These are phyloP conservation scores for Papiliotrema flavescens DNA, from an alignment of 1,284 basidiomycete species.

Conservation along the genomic window DNA sequence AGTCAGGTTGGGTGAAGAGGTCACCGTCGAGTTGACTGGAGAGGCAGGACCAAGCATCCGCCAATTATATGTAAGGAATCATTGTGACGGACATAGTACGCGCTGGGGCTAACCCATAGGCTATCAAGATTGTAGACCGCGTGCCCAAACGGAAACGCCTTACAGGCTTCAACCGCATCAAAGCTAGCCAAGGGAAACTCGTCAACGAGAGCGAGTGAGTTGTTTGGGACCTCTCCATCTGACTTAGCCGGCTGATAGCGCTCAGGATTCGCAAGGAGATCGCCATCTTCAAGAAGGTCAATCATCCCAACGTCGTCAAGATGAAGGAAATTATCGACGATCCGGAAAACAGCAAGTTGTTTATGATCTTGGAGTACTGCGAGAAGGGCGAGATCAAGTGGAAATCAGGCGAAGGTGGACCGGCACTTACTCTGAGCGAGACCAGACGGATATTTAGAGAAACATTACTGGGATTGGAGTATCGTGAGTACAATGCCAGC, in stretches of 20 bases:
- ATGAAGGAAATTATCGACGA: conserved; percentile 96
- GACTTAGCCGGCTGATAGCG: neutral
- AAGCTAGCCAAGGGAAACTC: conserved; percentile 54
- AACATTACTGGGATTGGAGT: conserved; percentile 88
- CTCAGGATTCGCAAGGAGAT: conserved; percentile 70
- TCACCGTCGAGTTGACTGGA: conserved; percentile 29
- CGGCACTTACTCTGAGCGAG: conserved; percentile 76
- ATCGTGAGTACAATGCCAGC: conserved; percentile 58
- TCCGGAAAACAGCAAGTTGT: conserved; percentile 80
- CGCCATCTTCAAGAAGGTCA: conserved; percentile 95
- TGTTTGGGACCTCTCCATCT: no score
- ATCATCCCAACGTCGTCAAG: conserved; percentile 86
- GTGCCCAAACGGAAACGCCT: conserved; percentile 61
- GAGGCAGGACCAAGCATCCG: conserved; percentile 6
- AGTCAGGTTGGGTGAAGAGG: conserved; percentile 68
- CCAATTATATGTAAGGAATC: conserved; percentile 18
- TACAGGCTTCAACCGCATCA: conserved; percentile 52
- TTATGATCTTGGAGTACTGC: conserved; percentile 96
- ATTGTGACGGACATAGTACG: no score
- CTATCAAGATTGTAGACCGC: conserved; percentile 75
- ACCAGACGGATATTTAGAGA: conserved; percentile 85
- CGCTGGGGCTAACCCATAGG: conserved; percentile 51
- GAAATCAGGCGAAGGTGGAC: conserved; percentile 61
- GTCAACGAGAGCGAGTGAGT: conserved; percentile 49
- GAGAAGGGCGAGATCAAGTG: conserved; percentile 91